Evolutionary conservation across 306 rosid genomes (phyloP), one percentile per base, ranked within the genome.

Genomic region (Glycine tomentella): DNA sequence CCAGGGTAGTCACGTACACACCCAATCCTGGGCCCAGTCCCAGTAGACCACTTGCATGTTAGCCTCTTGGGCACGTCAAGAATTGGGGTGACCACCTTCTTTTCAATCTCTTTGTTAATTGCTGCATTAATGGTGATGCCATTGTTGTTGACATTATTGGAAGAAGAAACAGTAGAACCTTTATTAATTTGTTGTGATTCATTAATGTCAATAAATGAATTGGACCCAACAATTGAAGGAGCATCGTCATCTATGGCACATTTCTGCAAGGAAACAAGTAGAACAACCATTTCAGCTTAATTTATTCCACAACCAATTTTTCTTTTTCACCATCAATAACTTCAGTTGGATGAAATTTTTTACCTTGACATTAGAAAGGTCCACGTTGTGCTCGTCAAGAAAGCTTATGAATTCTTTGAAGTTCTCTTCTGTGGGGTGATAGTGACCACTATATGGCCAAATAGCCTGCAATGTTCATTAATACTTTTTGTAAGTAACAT

Each of bases 391-490:
- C 76, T 93, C 97, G 64, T 85, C 81, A 12, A 95, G 97, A 83
- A 93, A 95, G 92, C 90, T 78, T 55, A 93, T 82, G 66, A 95
- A 93, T 63, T 95, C 99, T 55, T 49, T 88, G 85, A 95, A 95
- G 85, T 95, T 91, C 82, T 91, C 99, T 82, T 95, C 98, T 36
- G 99, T 95, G 42, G 99, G 99, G 82, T 84, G 99, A 76, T 95
- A 95, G 72, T 95, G 99, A 44, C 99, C 99, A 71, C 99, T 95
- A 66, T 95, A 95, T 4, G 99, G 99, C 99, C 99, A 95, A 81
- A 95, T 95, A 33, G 99, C 99, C 98, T 94, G 86, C 76, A 81
- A 82, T 59, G 14, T 72, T 56, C 16, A 59, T n/a, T 34, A 77
- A 56, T 4, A 76, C 25, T 49, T 64, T 65, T 42, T 33, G 56